Percentiles rank a stretch among this genome's conserved stretches.
Evolutionary conservation across 805 yeast genomes (phyloP).

Genomic region (Peterozyma toletana): DNA sequence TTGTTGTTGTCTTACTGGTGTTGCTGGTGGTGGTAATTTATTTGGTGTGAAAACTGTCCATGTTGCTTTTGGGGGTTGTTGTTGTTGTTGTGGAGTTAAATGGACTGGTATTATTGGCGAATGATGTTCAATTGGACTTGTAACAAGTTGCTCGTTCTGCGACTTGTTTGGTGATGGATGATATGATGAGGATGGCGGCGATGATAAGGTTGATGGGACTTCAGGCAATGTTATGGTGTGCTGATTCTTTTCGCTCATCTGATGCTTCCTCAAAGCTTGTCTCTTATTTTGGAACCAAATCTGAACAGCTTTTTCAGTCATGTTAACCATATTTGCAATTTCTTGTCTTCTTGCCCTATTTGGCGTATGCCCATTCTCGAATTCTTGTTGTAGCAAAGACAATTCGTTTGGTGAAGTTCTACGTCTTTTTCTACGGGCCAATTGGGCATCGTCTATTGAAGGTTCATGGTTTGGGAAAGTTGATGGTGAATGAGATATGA

Average conservation of each 20-base stretch:
- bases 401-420: conserved; percentile 89
- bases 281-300: conserved; percentile 98
- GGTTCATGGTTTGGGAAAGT: conserved; percentile 84
- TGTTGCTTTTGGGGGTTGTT: conserved; percentile 7
- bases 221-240: conserved; percentile 9
- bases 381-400: conserved; percentile 73
- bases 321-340: conserved; percentile 74
- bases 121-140: conserved; percentile 3
- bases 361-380: conserved; percentile 73
- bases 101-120: too few relatives aligned
- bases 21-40: conserved; percentile 5
- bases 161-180: neutral
- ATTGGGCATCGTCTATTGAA: conserved; percentile 78
- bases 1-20: conserved; percentile 7
- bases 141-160: neutral
- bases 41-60: conserved; percentile 9
- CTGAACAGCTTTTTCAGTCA: conserved; percentile 98
- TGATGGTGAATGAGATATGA: conserved; percentile 87
- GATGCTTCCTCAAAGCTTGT: conserved; percentile 60
- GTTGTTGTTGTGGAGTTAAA: neutral
- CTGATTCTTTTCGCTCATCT: conserved; percentile 5
- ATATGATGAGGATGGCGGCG: too few relatives aligned
- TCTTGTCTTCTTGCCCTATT: conserved; percentile 66
- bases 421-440: conserved; percentile 91
- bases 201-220: neutral